Percentiles rank a stretch among this genome's conserved stretches.
These are phyloP conservation scores for Prinsepia uniflora DNA, from an alignment of 306 rosid species.

Conservation along the genomic window DNA sequence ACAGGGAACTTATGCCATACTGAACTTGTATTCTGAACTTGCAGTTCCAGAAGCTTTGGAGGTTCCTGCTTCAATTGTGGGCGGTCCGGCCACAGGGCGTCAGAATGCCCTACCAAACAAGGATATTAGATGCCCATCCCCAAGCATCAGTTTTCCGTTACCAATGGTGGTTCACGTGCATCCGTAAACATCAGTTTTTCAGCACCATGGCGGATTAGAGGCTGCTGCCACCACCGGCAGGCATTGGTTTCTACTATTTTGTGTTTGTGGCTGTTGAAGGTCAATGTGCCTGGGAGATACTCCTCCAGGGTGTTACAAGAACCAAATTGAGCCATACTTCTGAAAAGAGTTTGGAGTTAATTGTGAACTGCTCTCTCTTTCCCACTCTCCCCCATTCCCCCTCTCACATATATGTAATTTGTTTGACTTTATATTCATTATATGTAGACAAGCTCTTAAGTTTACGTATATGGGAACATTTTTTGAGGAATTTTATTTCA, in stretches of 20 bases:
- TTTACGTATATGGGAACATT: not conserved
- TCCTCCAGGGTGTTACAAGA: constrained; percentile 23
- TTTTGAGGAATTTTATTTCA: not conserved
- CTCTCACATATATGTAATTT: constrained; percentile 16
- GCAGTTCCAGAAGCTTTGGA: constrained; percentile 60
- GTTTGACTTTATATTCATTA: not conserved
- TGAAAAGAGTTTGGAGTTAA: constrained; percentile 5
- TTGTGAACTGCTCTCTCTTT: not conserved
- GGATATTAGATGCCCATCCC: constrained; percentile 34
- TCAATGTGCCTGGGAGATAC: constrained; percentile 32
- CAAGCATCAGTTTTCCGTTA: constrained; percentile 17
- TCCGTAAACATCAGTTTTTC: constrained; percentile 23
- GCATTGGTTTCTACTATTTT: constrained; percentile 10
- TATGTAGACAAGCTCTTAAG: not conserved
- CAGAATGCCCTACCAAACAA: constrained; percentile 74
- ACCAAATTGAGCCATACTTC: constrained; percentile 23
- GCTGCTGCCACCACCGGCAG: constrained; percentile 21
- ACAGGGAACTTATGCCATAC: not conserved
- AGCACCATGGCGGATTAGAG: constrained; percentile 23
- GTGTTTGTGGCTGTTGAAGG: constrained; percentile 21
- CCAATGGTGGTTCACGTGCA: constrained; percentile 16
- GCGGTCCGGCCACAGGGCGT: constrained; percentile 79
- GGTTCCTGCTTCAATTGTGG: constrained; percentile 95
- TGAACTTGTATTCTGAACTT: constrained; percentile 13
- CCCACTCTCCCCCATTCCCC: constrained; percentile 1